phyloP scores from a whole-genome alignment of 1,284 basidiomycete species.

The Tilletia caries region DNA sequence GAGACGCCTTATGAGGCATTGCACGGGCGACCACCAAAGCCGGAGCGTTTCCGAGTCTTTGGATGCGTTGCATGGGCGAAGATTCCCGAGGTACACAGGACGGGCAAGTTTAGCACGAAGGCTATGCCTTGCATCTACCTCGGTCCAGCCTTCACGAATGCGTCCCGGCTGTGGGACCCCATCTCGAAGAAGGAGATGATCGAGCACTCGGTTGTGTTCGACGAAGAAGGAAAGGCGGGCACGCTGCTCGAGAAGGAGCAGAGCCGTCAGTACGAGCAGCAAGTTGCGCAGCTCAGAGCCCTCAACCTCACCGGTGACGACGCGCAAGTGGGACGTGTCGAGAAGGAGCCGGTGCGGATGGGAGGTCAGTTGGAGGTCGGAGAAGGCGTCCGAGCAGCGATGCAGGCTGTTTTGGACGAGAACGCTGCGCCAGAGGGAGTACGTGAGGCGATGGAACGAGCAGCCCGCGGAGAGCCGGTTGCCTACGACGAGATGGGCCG shows the following conservation, averaged over 20 bases:
- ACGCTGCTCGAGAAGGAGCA: background rate
- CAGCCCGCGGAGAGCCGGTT: no score
- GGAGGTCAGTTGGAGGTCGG: no score
- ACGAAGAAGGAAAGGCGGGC: background rate
- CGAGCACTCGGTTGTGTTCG: background rate
- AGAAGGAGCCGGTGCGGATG: no score
- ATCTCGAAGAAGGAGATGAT: background rate
- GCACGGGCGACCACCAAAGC: background rate
- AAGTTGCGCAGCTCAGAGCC: background rate
- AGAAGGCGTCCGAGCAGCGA: no score
- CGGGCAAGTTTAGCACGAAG: background rate
- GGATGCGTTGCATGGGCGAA: background rate
- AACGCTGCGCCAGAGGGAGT: no score
- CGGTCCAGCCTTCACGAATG: background rate
- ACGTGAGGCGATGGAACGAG: background rate
- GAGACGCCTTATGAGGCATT: background rate
- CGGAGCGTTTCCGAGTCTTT: background rate
- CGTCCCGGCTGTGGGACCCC: background rate
- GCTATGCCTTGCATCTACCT: background rate
- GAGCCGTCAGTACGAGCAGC: background rate
- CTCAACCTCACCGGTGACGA: background rate
- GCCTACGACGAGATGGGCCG: no score
- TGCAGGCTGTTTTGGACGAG: background rate
- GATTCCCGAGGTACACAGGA: no score
- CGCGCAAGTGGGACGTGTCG: background rate